Evolutionary conservation across 495 filamentous ascomycete species (phyloP).

Genomic region (Mytilinidion resinicola): DNA sequence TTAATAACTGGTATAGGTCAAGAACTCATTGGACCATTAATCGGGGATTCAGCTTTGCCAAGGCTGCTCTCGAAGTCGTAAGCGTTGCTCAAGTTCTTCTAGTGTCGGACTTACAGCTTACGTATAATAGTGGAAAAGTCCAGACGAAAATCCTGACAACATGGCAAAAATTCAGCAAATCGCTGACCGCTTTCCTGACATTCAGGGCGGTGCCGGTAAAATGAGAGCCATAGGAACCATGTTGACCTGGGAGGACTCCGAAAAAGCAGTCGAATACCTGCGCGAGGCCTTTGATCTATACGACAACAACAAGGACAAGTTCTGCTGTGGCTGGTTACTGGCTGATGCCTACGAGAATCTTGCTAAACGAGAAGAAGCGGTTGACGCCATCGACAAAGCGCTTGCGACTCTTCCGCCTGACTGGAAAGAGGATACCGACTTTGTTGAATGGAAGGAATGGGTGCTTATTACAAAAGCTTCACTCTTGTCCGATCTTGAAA

Average conservation of each 20-base stretch:
- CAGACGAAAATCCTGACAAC: neutral
- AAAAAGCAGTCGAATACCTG: neutral
- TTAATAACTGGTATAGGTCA: neutral
- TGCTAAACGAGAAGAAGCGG: no score
- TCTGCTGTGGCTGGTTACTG: no score
- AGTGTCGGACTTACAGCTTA: neutral
- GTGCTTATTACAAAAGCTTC: neutral
- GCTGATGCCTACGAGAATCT: no score
- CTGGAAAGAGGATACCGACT: no score
- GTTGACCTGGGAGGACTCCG: neutral
- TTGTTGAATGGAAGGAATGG: neutral
- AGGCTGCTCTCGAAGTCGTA: neutral
- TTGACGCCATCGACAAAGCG: no score
- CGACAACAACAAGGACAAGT: no score
- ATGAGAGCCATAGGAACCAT: slow-evolving; percentile 1
- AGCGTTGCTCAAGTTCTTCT: neutral
- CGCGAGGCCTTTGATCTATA: no score
- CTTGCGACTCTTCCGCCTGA: no score
- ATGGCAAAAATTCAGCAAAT: neutral
- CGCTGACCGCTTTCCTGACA: neutral
- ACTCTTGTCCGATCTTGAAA: neutral
- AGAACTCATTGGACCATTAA: neutral
- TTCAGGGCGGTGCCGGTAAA: neutral
- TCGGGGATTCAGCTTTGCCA: neutral
- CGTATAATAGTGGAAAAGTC: neutral